Evolutionary conservation across 1,284 basidiomycete species (phyloP).

Genomic region (Rugosomyces carneus): DNA sequence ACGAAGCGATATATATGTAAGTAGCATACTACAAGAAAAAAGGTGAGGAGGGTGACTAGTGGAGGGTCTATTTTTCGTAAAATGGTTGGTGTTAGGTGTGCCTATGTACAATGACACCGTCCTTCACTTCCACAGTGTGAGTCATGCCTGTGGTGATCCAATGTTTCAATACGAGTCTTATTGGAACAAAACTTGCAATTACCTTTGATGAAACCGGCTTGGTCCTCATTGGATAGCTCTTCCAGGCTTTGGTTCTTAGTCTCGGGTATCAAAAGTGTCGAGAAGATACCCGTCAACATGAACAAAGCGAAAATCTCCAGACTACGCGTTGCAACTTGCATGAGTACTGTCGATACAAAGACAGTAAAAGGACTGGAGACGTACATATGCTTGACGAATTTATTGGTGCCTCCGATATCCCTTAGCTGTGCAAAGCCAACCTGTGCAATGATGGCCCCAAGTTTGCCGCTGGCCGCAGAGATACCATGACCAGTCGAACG

Average conservation of each 20-base stretch:
- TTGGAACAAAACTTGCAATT: conserved; percentile 5
- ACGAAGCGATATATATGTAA: background rate
- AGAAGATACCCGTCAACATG: conserved; percentile 77
- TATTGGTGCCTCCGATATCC: conserved; percentile 58
- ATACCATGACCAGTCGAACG: conserved; percentile 83
- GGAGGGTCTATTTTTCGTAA: background rate
- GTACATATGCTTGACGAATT: conserved; percentile 60
- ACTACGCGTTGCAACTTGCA: conserved; percentile 23
- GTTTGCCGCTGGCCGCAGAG: conserved; percentile 76
- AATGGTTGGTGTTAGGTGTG: background rate
- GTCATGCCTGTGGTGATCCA: background rate
- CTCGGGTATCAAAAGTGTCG: conserved; percentile 73
- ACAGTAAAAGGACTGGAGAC: conserved; percentile 18
- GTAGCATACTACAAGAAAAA: background rate
- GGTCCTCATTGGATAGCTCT: conserved; percentile 65
- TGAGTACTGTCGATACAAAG: conserved; percentile 1
- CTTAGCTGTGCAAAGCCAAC: conserved; percentile 70
- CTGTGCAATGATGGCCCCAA: conserved; percentile 81
- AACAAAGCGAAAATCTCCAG: conserved; percentile 71
- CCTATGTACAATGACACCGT: conserved; percentile 9
- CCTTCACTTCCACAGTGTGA: conserved; percentile 5
- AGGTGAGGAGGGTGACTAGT: background rate
- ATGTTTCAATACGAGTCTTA: background rate
- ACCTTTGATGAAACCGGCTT: conserved; percentile 53
- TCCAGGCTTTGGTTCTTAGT: conserved; percentile 67